Evolutionary conservation across 768 basidiomycete species (phyloP), one percentile per base, ranked within the genome.

Genomic region (Scleroderma bovista): DNA sequence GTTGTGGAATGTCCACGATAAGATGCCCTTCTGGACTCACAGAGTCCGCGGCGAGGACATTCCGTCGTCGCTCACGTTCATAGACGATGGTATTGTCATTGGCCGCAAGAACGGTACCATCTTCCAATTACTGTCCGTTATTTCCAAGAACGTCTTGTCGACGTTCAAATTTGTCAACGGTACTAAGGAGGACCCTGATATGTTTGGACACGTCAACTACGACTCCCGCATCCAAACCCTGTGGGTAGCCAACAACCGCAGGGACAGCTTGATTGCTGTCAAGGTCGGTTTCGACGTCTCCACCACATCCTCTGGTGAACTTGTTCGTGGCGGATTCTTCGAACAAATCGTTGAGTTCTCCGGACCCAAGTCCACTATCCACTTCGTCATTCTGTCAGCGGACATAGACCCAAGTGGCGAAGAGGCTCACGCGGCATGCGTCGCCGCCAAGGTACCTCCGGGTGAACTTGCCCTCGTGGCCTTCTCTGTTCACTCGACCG

Each of bases 201-300:
- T 93, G 87, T 93, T 90, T 63, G 88, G 90, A 13, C 90, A 93
- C 60, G 80, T 86, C 56, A 84, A 80, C 59, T 93, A 93, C 61
- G 90, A 93, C 69, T 76, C 86, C 0, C 74, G 87, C 40, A 91
- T 92, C 52, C 86, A 87, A 69, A 91, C 88, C 0, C 72, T 93
- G 26, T 93, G 90, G 90, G 76, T 92, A 17, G 90, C 90, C 47
- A 91, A 91, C 62, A 88, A 81, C 65, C 81, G 86, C 40, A 79
- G 90, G 20, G 87, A 90, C 52, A 91, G 88, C 65, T 75, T 93
- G 70, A 79, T 93, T 32, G 90, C 88, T 13, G 74, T 90, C 61
- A 87, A 82, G 65, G 75, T 91, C 50, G 79, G 79, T 48, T 75
- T 87, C 51, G 86, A 89, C 46, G 62, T 69, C 32, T 73, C 80